Evolutionary conservation across 2,329 filamentous ascomycete species (phyloP).

Genomic region (Xenoacremonium recifei): DNA sequence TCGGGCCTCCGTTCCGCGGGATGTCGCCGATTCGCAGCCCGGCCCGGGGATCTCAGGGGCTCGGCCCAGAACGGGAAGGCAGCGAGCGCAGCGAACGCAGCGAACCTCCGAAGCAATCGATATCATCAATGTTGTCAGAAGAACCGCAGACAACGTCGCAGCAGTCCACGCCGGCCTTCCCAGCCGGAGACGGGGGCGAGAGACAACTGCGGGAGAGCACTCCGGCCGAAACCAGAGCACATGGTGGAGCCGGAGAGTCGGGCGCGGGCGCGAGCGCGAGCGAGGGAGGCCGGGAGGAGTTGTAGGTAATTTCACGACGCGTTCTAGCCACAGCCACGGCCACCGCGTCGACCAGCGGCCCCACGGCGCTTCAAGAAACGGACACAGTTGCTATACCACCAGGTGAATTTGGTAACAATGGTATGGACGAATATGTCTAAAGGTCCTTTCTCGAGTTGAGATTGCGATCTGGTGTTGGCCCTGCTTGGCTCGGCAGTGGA

Average conservation of each 20-base stretch:
- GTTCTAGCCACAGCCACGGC: conserved; percentile 12
- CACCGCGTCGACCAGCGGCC: background rate
- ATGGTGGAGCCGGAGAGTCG: conserved; percentile 11
- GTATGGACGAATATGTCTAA: too few relatives aligned
- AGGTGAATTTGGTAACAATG: too few relatives aligned
- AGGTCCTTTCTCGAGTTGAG: too few relatives aligned
- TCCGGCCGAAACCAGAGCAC: conserved; percentile 13
- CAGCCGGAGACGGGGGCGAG: conserved; percentile 13
- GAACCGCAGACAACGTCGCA: conserved; percentile 16
- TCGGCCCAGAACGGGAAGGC: background rate
- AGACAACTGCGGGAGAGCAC: conserved; percentile 12
- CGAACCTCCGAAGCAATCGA: conserved; percentile 32
- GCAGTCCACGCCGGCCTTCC: conserved; percentile 10
- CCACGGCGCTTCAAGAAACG: too few relatives aligned
- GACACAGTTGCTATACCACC: too few relatives aligned
- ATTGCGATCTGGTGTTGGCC: too few relatives aligned
- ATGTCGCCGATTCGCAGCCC: conserved; percentile 24
- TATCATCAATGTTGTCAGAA: conserved; percentile 32
- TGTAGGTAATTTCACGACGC: conserved; percentile 13
- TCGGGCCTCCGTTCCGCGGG: conserved; percentile 22
- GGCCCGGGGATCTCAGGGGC: conserved; percentile 21
- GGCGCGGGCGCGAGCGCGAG: conserved; percentile 16
- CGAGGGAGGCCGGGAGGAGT: conserved; percentile 4
- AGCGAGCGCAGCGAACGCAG: conserved; percentile 20
- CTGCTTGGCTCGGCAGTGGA: too few relatives aligned